Percentiles rank a stretch among this genome's conserved stretches.
Evolutionary conservation across 2,329 filamentous ascomycete genomes (phyloP).

Genomic region (Monosporascus ibericus): DNA sequence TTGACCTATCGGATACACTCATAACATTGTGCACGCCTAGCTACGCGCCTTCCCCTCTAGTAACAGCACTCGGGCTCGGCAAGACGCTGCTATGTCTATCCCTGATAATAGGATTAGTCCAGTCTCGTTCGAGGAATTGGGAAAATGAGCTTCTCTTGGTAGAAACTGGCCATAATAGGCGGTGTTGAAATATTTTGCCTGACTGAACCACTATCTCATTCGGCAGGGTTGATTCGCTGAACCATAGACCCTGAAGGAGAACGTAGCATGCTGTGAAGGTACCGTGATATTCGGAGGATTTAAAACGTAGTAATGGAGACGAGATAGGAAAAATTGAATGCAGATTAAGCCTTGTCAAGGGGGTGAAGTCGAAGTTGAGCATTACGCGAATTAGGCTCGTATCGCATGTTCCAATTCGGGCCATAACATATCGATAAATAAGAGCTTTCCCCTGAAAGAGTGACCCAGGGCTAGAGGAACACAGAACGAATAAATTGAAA

Average conservation of each 20-base stretch:
- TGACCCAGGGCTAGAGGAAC: not conserved
- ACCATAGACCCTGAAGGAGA: not conserved
- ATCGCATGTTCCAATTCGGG: not conserved
- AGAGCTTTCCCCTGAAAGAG: not conserved
- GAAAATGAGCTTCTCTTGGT: not conserved
- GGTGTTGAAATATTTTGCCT: not conserved
- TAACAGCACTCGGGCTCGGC: not conserved
- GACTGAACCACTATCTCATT: not conserved
- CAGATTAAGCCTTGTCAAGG: not conserved
- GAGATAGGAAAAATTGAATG: not conserved
- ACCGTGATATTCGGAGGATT: not conserved
- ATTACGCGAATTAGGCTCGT: not conserved
- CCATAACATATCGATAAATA: not conserved
- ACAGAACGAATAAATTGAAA: not conserved
- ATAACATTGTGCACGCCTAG: not conserved
- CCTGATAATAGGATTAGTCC: not conserved
- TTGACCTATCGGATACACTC: not conserved
- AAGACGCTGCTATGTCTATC: not conserved
- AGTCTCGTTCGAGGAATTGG: not conserved
- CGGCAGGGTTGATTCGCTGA: not conserved
- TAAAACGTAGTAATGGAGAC: not conserved
- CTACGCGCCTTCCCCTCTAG: not conserved
- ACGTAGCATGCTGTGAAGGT: not conserved
- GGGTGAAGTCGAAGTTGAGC: not conserved
- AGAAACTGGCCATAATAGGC: not conserved